Conservation (phyloP, 768 basidiomycete species). For the Crepidotus variabilis region DNA sequence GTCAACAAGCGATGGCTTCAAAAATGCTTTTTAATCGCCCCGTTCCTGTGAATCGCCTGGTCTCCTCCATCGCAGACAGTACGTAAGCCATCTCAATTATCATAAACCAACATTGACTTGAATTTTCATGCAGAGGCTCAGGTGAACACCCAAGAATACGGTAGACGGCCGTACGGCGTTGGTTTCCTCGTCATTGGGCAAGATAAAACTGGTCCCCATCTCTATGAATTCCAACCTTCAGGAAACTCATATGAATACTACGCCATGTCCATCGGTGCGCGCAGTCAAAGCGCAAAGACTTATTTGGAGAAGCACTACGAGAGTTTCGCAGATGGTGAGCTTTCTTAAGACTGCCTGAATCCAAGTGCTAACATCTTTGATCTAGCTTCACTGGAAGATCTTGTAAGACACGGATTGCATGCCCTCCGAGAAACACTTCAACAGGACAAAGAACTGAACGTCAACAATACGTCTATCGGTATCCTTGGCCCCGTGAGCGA, state of each 20-base stretch:
- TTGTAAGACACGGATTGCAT: constrained; percentile 90
- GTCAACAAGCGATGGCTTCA: constrained; percentile 95
- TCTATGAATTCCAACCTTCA: constrained; percentile 97
- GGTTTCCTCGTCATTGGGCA: constrained; percentile 97
- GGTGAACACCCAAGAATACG: constrained; percentile 98
- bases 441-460: constrained; percentile 94
- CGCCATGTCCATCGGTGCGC: constrained; percentile 97
- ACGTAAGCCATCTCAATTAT: constrained; percentile 27
- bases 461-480: constrained; percentile 92
- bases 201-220: constrained; percentile 95
- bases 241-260: constrained; percentile 97
- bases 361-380: not conserved
- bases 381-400: constrained; percentile 77
- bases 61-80: constrained; percentile 95
- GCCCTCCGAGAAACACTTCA: constrained; percentile 96
- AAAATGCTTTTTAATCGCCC: constrained; percentile 95
- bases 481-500: constrained; percentile 75
- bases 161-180: constrained; percentile 95
- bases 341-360: not conserved
- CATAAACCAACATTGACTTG: not conserved
- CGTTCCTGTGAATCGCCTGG: constrained; percentile 90
- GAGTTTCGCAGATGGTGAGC: constrained; percentile 80
- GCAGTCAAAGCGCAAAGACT: constrained; percentile 97
- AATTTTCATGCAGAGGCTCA: constrained; percentile 75
- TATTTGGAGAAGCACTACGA: constrained; percentile 95